Conservation (phyloP, 2,329 filamentous ascomycete genomes). For the Blumeriella jaapii region DNA sequence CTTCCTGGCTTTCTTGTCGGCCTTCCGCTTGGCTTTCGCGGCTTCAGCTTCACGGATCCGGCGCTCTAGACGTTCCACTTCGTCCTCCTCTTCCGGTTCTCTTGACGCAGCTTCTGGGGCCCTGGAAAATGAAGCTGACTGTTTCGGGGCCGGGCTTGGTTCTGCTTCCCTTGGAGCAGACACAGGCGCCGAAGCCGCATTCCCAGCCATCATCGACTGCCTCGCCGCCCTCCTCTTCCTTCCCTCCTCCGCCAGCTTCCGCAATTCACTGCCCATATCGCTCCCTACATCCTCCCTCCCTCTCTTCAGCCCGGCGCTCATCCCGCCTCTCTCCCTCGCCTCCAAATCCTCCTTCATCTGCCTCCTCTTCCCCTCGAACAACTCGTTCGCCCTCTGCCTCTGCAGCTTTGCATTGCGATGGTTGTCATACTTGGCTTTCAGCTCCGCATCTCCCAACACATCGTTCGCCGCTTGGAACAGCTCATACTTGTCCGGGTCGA, state of each 20-base stretch:
- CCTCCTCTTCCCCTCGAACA: constrained; percentile 61
- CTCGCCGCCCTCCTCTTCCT: constrained; percentile 38
- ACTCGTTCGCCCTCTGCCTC: constrained; percentile 57
- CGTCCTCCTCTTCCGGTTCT: constrained; percentile 29
- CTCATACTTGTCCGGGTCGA: constrained; percentile 75
- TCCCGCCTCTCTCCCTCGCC: constrained; percentile 49
- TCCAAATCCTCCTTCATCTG: constrained; percentile 82
- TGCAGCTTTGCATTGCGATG: constrained; percentile 59
- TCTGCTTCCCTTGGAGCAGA: constrained; percentile 13
- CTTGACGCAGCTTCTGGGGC: background rate
- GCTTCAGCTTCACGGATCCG: constrained; percentile 32
- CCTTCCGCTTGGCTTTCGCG: constrained; percentile 29
- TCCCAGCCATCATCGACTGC: constrained; percentile 30
- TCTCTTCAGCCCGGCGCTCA: constrained; percentile 44
- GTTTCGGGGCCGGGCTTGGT: constrained; percentile 5
- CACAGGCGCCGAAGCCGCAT: constrained; percentile 13
- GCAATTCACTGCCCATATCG: constrained; percentile 41
- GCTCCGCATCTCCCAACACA: constrained; percentile 58
- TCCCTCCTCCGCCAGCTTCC: constrained; percentile 40
- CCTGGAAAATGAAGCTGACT: constrained; percentile 2
- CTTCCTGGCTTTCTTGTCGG: constrained; percentile 29
- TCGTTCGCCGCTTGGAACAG: constrained; percentile 77
- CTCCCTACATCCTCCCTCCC: constrained; percentile 40
- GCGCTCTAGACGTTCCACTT: constrained; percentile 35
- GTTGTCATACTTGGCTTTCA: constrained; percentile 69